Evolutionary conservation across 768 basidiomycete species (phyloP).

Genomic region (Serpula lacrymans): DNA sequence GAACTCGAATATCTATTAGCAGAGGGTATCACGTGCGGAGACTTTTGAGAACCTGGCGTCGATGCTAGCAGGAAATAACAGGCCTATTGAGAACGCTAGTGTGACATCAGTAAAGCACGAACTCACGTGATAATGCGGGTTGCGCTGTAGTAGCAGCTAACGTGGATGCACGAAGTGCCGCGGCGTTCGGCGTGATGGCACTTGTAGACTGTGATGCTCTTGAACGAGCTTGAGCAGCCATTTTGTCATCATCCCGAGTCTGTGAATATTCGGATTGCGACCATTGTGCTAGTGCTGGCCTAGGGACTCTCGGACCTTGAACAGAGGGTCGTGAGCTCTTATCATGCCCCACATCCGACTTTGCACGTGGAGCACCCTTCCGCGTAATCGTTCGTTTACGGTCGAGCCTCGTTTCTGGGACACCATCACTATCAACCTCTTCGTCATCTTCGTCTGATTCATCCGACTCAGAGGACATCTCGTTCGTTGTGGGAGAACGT

Average conservation of each 20-base stretch:
- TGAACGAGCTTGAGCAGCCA: conserved; percentile 19
- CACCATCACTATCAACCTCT: conserved; percentile 32
- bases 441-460: conserved; percentile 36
- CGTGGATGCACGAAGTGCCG: conserved; percentile 48
- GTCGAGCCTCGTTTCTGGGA: conserved; percentile 28
- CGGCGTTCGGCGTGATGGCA: conserved; percentile 49
- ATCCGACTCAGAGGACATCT: conserved; percentile 27
- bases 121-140: conserved; percentile 26
- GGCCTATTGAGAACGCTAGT: background rate
- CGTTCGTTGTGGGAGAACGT: conserved; percentile 6
- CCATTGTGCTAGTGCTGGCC: conserved; percentile 7
- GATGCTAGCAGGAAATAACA: conserved; percentile 1
- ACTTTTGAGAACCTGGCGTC: conserved; percentile 6
- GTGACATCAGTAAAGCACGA: background rate
- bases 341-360: conserved; percentile 18
- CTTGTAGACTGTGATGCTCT: conserved; percentile 59
- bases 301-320: background rate
- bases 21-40: too few species aligned
- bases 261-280: conserved; percentile 30
- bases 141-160: conserved; percentile 31
- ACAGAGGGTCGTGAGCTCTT: conserved; percentile 1
- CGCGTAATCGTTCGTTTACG: conserved; percentile 34
- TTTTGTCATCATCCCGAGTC: conserved; percentile 6
- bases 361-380: conserved; percentile 8
- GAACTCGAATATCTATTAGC: too few species aligned